A percentile compares a stretch with the other conserved stretches of the same genome.
Conservation (phyloP, 192 early-diverging fungal genomes). For the Rhizophagus sp. region DNA sequence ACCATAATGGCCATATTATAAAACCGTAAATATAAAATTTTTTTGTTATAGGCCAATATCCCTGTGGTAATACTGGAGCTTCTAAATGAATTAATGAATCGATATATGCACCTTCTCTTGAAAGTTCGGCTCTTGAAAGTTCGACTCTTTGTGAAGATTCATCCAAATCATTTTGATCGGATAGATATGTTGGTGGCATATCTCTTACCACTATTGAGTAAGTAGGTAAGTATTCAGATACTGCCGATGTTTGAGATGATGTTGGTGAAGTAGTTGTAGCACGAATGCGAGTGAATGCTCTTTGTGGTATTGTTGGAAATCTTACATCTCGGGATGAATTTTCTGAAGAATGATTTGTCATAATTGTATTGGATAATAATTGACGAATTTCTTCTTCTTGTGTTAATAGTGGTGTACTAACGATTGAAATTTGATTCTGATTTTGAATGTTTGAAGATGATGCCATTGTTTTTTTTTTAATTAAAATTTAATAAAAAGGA, state of each 20-base stretch:
- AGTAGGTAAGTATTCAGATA: background rate
- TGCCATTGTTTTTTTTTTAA: too few species aligned
- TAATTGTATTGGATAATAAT: background rate
- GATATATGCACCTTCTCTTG: background rate
- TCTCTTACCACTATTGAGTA: background rate
- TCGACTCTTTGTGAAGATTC: too few species aligned
- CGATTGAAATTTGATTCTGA: too few species aligned
- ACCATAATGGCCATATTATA: constrained; percentile 20
- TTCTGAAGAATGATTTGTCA: background rate
- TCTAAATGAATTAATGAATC: background rate
- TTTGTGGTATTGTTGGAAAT: background rate
- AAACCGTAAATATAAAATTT: constrained; percentile 17
- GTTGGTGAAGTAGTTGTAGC: background rate
- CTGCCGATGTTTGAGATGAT: too few species aligned
- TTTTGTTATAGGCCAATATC: constrained; percentile 17
- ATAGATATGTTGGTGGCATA: background rate
- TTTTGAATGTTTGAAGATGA: too few species aligned
- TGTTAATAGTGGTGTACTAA: too few species aligned
- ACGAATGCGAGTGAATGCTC: background rate
- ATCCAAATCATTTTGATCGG: background rate
- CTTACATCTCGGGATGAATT: background rate
- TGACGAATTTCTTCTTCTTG: too few species aligned
- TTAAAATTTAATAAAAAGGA: too few species aligned
- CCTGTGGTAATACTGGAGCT: constrained; percentile 1
- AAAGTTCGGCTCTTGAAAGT: background rate